Percentiles rank a stretch among this genome's conserved stretches.
phyloP scores from a whole-genome alignment of 1,284 basidiomycete species.

The Termitomyces sp. region DNA sequence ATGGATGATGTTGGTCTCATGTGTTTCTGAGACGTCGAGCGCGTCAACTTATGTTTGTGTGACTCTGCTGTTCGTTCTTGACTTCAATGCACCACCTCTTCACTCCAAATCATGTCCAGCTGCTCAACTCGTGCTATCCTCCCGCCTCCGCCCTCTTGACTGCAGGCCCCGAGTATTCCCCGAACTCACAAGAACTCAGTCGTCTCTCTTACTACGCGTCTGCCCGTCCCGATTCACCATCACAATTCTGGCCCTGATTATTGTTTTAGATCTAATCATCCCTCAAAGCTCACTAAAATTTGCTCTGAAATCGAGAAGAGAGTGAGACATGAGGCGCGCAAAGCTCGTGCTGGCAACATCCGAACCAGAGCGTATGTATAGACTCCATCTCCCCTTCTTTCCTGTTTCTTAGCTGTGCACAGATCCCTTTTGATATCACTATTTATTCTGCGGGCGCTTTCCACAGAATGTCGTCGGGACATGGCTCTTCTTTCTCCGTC shows the following conservation, averaged over 20 bases:
- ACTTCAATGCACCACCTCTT: slow-evolving; percentile 53
- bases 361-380: slow-evolving; percentile 75
- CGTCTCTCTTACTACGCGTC: slow-evolving; percentile 89
- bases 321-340: slow-evolving; percentile 62
- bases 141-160: slow-evolving; percentile 72
- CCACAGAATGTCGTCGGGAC: slow-evolving; percentile 88
- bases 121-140: slow-evolving; percentile 91
- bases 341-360: slow-evolving; percentile 66
- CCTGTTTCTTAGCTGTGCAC: slow-evolving; percentile 1
- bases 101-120: slow-evolving; percentile 80
- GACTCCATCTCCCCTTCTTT: not conserved
- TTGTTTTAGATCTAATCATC: slow-evolving; percentile 60
- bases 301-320: slow-evolving; percentile 81
- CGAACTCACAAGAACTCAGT: slow-evolving; percentile 87
- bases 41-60: slow-evolving; percentile 8
- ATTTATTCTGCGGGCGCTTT: slow-evolving; percentile 78
- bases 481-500: slow-evolving; percentile 78
- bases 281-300: slow-evolving; percentile 86
- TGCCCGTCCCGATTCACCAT: slow-evolving; percentile 10
- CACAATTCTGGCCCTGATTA: slow-evolving; percentile 5
- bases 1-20: slow-evolving; percentile 7
- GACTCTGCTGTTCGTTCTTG: slow-evolving; percentile 1
- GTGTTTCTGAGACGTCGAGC: not conserved
- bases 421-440: slow-evolving; percentile 86
- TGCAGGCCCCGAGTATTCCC: slow-evolving; percentile 76